phyloP scores from a whole-genome alignment of 129 eudicot genomes.

The Kitagawia praeruptora region DNA sequence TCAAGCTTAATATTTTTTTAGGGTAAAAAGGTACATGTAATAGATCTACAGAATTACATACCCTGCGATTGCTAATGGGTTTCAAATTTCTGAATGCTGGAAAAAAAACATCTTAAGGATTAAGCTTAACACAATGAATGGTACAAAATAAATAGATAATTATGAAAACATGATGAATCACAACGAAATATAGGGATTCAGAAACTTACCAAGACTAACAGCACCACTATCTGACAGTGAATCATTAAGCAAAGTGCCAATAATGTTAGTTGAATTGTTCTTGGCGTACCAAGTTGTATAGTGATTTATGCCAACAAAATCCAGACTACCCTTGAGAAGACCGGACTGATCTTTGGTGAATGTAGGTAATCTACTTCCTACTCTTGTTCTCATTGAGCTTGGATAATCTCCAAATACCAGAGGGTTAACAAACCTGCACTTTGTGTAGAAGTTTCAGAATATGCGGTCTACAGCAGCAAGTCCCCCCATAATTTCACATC shows the following conservation, averaged over 20 bases:
- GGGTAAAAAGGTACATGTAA: not conserved
- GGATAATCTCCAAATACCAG: conserved; percentile 80
- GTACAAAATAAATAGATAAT: not conserved
- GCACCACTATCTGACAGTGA: conserved; percentile 63
- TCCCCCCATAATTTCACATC: not conserved
- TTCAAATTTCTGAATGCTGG: conserved; percentile 43
- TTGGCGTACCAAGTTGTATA: conserved; percentile 75
- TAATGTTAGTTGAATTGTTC: conserved; percentile 39
- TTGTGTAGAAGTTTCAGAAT: not conserved
- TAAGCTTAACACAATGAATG: not conserved
- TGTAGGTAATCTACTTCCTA: conserved; percentile 60
- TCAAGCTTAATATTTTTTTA: not conserved
- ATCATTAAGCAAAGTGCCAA: conserved; percentile 57
- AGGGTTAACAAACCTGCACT: conserved; percentile 76
- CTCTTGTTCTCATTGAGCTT: conserved; percentile 69
- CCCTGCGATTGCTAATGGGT: conserved; percentile 60
- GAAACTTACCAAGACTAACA: conserved; percentile 53
- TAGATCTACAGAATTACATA: conserved; percentile 9
- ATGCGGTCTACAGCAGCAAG: not conserved
- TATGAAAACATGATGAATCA: not conserved
- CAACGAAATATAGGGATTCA: not conserved
- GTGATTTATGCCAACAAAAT: conserved; percentile 77
- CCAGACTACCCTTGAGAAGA: conserved; percentile 56
- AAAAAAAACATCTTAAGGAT: not conserved
- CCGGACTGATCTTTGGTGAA: conserved; percentile 50